These are phyloP conservation scores for Serendipita vermifera DNA, from an alignment of 768 basidiomycete genomes.

Conservation along the genomic window DNA sequence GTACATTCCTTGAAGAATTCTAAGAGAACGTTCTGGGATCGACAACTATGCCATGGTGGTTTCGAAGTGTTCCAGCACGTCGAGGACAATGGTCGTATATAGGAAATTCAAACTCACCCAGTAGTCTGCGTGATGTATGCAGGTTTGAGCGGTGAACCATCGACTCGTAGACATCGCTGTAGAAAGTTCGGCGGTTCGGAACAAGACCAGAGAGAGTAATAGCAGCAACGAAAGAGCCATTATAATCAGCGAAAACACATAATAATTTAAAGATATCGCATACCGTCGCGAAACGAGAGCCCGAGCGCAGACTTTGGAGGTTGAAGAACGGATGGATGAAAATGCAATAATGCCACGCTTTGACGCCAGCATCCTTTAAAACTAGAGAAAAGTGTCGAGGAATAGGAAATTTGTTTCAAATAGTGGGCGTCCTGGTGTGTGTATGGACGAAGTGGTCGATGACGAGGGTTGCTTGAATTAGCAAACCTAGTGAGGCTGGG, in stretches of 20 bases:
- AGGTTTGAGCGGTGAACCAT: neutral
- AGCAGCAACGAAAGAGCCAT: neutral
- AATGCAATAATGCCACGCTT: neutral
- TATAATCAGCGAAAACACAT: neutral
- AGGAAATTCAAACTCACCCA: neutral
- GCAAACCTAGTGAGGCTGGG: too few relatives aligned
- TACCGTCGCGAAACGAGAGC: neutral
- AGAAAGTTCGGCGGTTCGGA: neutral
- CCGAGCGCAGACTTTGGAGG: neutral
- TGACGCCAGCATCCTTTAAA: slow-evolving; percentile 3
- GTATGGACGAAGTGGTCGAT: too few relatives aligned
- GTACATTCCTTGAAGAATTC: neutral
- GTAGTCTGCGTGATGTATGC: neutral
- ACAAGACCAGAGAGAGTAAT: neutral
- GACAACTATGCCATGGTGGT: neutral
- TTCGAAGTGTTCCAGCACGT: neutral
- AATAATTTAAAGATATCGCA: neutral
- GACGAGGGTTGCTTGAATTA: too few relatives aligned
- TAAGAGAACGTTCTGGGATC: neutral
- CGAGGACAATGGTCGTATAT: neutral
- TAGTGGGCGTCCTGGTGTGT: too few relatives aligned
- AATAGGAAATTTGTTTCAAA: too few relatives aligned
- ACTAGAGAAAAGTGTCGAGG: too few relatives aligned
- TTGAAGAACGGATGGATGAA: slow-evolving; percentile 2
- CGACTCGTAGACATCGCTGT: slow-evolving; percentile 1